Evolutionary conservation across 257 asterid species (phyloP).

Genomic region (Rubia yunnanensis): DNA sequence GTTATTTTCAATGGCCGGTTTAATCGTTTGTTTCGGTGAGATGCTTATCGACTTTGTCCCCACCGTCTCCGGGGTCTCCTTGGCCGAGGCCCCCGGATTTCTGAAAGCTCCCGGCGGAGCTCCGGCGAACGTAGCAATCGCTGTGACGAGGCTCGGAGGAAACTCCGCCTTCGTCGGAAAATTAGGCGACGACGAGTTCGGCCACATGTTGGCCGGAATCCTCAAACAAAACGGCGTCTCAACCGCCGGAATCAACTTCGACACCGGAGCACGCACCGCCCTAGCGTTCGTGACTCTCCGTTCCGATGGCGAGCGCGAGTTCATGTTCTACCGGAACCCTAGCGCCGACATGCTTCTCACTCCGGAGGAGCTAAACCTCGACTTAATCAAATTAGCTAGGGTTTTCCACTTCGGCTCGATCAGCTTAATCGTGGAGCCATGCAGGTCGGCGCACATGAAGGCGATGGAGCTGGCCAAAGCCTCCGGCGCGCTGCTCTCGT

Average conservation of each 20-base stretch:
- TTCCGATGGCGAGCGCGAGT: neutral
- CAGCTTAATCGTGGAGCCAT: neutral
- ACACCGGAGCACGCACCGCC: neutral
- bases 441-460: neutral
- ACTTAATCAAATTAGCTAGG: neutral
- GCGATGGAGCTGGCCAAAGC: neutral
- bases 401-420: neutral
- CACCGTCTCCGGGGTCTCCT: neutral
- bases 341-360: neutral
- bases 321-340: neutral
- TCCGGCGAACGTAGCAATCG: neutral
- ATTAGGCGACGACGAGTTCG: neutral
- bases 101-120: neutral
- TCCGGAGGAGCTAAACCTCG: neutral
- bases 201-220: neutral
- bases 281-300: neutral
- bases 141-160: neutral
- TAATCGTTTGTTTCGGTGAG: neutral
- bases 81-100: neutral
- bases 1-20: neutral
- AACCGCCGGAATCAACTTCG: neutral
- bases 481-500: neutral
- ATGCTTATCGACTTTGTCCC: neutral
- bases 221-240: neutral
- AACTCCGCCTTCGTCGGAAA: neutral